Evolutionary conservation across 768 basidiomycete genomes (phyloP).

Genomic region (Udeniomyces megalosporus): DNA sequence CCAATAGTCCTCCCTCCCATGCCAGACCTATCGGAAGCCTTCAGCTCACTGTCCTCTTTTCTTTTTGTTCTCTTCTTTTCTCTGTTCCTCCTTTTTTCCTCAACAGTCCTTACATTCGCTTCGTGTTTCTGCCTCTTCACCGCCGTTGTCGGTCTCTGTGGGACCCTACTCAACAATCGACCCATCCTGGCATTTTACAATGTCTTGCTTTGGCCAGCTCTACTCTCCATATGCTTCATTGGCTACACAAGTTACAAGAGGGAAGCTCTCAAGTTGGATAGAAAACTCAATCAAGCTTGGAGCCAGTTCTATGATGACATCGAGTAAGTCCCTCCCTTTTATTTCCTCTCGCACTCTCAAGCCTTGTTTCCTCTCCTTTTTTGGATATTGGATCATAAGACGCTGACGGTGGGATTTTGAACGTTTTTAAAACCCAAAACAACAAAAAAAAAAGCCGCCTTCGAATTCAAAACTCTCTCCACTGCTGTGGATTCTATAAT

Average conservation of each 20-base stretch:
- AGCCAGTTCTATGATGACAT: constrained; percentile 43
- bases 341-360: too few species aligned
- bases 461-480: constrained; percentile 42
- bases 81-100: constrained; percentile 32
- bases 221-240: constrained; percentile 42
- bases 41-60: background rate
- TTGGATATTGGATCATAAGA: too few species aligned
- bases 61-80: background rate
- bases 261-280: constrained; percentile 43
- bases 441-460: too few species aligned
- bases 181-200: constrained; percentile 52
- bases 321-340: constrained; percentile 24
- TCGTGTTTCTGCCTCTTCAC: constrained; percentile 44
- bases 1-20: too few species aligned
- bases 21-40: background rate
- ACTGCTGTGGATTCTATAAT: constrained; percentile 52
- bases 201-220: constrained; percentile 49
- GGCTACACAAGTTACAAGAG: constrained; percentile 53
- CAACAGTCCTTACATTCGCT: constrained; percentile 42
- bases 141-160: constrained; percentile 44
- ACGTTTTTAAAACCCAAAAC: too few species aligned
- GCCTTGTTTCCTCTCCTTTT: too few species aligned
- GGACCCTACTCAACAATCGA: constrained; percentile 49
- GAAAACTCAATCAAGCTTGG: constrained; percentile 54
- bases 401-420: too few species aligned